Conservation (phyloP, 805 yeast species). For the Ascoidea tarda region DNA sequence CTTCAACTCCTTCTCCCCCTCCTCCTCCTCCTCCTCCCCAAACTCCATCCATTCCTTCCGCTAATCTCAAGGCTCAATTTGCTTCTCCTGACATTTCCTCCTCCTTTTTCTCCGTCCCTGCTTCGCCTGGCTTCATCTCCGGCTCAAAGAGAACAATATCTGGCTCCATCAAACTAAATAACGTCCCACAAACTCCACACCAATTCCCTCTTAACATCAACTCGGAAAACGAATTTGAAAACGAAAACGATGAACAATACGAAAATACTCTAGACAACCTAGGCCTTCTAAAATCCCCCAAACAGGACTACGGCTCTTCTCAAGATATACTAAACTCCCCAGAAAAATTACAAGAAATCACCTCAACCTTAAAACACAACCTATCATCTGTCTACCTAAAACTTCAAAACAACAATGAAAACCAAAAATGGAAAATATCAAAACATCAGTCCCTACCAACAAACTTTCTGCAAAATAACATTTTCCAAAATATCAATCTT, state of each 20-base stretch:
- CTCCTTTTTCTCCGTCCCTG: background rate
- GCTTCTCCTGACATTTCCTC: background rate
- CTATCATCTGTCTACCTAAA: slow-evolving; percentile 16
- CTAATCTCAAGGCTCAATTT: background rate
- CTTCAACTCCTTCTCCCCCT: background rate
- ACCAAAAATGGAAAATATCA: background rate
- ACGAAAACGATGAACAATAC: background rate
- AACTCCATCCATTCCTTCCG: background rate
- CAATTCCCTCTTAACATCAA: background rate
- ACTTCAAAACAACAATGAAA: slow-evolving; percentile 10
- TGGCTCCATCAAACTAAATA: background rate
- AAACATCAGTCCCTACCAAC: background rate
- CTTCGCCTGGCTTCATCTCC: background rate
- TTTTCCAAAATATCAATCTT: background rate
- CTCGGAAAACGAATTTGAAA: background rate
- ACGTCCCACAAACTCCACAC: background rate
- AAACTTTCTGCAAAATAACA: slow-evolving; percentile 1
- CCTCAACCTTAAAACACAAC: slow-evolving; percentile 13
- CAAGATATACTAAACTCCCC: slow-evolving; percentile 8
- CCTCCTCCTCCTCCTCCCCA: background rate
- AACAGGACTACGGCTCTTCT: background rate
- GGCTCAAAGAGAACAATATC: background rate
- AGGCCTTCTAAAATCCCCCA: background rate
- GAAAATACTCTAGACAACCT: background rate
- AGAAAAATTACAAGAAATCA: slow-evolving; percentile 11